Percentiles rank a stretch among this genome's conserved stretches.
phyloP scores from a whole-genome alignment of 192 early-diverging fungal genomes.

The Coemansia javaensis region DNA sequence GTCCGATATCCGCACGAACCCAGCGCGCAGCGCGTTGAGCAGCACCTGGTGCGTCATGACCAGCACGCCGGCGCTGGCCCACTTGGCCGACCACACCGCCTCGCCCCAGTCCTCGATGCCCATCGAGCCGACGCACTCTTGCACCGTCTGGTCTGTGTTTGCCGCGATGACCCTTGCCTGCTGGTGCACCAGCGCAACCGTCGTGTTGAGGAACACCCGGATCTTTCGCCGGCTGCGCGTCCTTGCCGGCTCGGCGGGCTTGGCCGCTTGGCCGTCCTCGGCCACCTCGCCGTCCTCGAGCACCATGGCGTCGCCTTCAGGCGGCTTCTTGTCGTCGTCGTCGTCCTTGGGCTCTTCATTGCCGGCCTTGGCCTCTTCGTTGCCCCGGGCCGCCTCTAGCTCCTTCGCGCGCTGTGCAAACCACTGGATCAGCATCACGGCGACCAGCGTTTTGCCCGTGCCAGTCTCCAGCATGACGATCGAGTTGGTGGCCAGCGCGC shows the following conservation, averaged over 20 bases:
- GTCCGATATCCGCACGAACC: constrained; percentile 59
- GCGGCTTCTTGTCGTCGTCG: too few relatives aligned
- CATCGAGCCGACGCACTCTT: constrained; percentile 63
- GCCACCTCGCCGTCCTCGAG: too few relatives aligned
- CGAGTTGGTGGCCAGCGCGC: constrained; percentile 67
- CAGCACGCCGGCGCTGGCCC: constrained; percentile 62
- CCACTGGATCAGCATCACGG: constrained; percentile 80
- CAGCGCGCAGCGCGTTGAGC: constrained; percentile 68
- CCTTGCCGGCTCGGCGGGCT: too few relatives aligned
- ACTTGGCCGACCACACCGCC: constrained; percentile 56
- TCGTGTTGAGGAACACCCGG: constrained; percentile 77
- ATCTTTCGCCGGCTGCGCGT: constrained; percentile 30
- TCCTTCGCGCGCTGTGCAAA: constrained; percentile 40
- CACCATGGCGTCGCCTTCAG: too few relatives aligned
- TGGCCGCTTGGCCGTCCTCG: too few relatives aligned
- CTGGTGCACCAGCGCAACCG: constrained; percentile 82
- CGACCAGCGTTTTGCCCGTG: constrained; percentile 87
- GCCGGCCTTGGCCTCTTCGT: too few relatives aligned
- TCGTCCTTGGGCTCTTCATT: too few relatives aligned
- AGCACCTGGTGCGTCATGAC: constrained; percentile 88
- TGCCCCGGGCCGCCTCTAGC: neutral
- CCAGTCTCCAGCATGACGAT: constrained; percentile 92
- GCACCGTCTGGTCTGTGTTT: constrained; percentile 62
- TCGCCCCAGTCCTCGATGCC: constrained; percentile 59
- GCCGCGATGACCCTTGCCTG: constrained; percentile 72